Conservation (phyloP, 306 rosid species). For the Cotoneaster glaucophyllus region DNA sequence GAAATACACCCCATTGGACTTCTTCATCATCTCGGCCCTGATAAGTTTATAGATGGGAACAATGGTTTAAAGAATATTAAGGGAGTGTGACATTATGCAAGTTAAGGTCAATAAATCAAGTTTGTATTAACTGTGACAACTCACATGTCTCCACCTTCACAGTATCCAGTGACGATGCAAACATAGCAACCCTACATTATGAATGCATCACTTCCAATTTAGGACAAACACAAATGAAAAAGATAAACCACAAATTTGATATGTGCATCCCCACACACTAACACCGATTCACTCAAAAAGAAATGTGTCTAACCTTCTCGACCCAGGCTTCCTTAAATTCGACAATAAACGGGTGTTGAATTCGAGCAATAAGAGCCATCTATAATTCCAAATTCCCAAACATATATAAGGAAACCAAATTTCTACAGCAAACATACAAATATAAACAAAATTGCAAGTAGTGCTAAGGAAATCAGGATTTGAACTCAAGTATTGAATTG, state of each 20-base stretch:
- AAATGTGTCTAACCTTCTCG: slow-evolving; percentile 64
- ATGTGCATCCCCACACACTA: not conserved
- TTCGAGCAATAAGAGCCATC: slow-evolving; percentile 98
- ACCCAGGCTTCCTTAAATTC: slow-evolving; percentile 99
- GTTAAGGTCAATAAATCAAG: not conserved
- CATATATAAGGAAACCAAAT: slow-evolving; percentile 1
- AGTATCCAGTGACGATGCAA: slow-evolving; percentile 96
- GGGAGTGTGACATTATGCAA: not conserved
- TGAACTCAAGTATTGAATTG: not conserved
- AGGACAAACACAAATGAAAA: not conserved
- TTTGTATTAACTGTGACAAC: slow-evolving; percentile 25
- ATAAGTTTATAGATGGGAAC: slow-evolving; percentile 8
- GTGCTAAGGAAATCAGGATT: not conserved
- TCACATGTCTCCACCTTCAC: slow-evolving; percentile 99
- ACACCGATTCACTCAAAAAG: not conserved
- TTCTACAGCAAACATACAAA: not conserved
- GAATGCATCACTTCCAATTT: slow-evolving; percentile 21
- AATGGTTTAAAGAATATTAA: not conserved
- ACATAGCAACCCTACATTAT: slow-evolving; percentile 94
- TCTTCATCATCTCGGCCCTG: slow-evolving; percentile 98
- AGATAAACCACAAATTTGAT: not conserved
- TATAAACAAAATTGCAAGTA: slow-evolving; percentile 1
- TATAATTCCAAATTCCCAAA: slow-evolving; percentile 24
- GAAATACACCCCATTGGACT: slow-evolving; percentile 71
- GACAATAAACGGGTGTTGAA: slow-evolving; percentile 89